These are phyloP conservation scores for Beta macrorhiza DNA, from an alignment of 179 eudicot species.

Conservation along the genomic window DNA sequence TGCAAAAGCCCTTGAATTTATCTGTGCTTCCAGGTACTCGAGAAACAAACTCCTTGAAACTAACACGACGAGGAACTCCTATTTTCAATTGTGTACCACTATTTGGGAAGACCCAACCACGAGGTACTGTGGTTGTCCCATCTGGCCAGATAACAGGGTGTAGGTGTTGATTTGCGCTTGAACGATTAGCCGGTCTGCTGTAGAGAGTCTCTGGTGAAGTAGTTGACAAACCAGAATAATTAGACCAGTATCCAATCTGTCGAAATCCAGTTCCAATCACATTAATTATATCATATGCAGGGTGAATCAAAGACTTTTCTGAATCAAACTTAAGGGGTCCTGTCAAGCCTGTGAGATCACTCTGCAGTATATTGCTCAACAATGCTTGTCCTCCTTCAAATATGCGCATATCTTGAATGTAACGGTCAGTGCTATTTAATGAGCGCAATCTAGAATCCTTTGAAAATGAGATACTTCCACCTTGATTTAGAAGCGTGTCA, in stretches of 20 bases:
- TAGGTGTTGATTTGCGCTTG: conserved; percentile 54
- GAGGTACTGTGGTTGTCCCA: conserved; percentile 58
- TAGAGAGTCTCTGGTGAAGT: conserved; percentile 66
- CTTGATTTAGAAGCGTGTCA: conserved; percentile 61
- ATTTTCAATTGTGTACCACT: conserved; percentile 62
- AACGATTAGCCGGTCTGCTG: conserved; percentile 50
- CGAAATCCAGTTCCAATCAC: conserved; percentile 75
- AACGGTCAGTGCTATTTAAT: conserved; percentile 36
- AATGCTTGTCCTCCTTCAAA: conserved; percentile 74
- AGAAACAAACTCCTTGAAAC: conserved; percentile 77
- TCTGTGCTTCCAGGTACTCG: conserved; percentile 48
- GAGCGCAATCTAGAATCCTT: conserved; percentile 41
- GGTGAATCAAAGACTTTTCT: conserved; percentile 50
- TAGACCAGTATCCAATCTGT: conserved; percentile 83
- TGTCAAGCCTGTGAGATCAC: conserved; percentile 62
- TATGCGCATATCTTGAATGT: conserved; percentile 58
- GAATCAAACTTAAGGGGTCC: conserved; percentile 65
- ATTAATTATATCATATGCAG: conserved; percentile 80
- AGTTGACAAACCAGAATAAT: conserved; percentile 70
- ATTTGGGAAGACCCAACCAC: conserved; percentile 96
- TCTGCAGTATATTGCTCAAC: conserved; percentile 51
- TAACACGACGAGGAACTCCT: conserved; percentile 69
- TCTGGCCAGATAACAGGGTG: conserved; percentile 83
- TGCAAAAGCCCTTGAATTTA: conserved; percentile 72
- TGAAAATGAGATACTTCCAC: conserved; percentile 71